Evolutionary conservation across 2,329 filamentous ascomycete species (phyloP), one percentile per base, ranked within the genome.

Genomic region (Nigrospora sphaerica): DNA sequence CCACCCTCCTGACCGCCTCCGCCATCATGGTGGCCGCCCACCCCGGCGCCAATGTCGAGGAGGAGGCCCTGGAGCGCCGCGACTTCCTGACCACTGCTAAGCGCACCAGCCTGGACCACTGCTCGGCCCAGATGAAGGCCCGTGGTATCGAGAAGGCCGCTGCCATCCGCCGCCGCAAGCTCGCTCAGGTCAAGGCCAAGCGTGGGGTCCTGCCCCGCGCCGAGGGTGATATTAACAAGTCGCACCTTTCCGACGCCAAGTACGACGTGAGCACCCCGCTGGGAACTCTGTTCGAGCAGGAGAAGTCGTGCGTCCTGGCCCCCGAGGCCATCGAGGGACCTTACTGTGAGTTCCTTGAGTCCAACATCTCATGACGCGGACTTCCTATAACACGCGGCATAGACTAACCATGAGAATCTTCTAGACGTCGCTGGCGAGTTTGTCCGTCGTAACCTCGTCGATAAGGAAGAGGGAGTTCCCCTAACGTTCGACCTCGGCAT

Each of bases 281-380:
- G 11, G 50, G 55, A 37, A 64, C 52, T 49, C 58, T 75, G 28
- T 74, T 74, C 47, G 59, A 64, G 2, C 62, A 61, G 46, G 68
- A 71, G 55, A 64, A 60, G 38, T 69, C 70, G 16, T 78, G 75
- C 50, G 61, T 77, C 23, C 62, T 79, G 28, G 71, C 66, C n/a
- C 73, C 74, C 0, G 75, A 78, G 55, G 69, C 71, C 17, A 77
- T 70, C 3, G 65, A 77, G 56, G 75, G 75, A 0, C 76, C 76
- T 17, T 80, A 78, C 63, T 80, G 65, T 64, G 54, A 51, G 62
- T 44, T 34, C 13, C 12, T 18, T 23, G 4, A 6, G 23, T 28
- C 7, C 23, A 6, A 10, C 23, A 28, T 28, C 23, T 28, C 7
- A 9, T 28, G 5, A 28, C 7, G 23, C 7, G 7, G 23, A 10